Evolutionary conservation across 176 grass and related monocot genomes (phyloP).

Genomic region (Aegilops longissima): DNA sequence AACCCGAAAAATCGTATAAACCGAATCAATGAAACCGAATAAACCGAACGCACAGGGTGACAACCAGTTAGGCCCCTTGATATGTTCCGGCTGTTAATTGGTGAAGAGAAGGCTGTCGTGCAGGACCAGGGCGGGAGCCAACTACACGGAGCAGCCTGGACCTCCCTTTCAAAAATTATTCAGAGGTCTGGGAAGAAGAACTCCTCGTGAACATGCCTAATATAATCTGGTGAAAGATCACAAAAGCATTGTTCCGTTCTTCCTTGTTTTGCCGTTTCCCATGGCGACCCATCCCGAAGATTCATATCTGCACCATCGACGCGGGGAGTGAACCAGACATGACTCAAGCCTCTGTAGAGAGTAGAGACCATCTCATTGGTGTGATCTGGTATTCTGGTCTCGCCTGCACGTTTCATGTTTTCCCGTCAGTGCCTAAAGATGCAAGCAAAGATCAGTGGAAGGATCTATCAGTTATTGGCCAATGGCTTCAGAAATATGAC

Average conservation of each 20-base stretch:
- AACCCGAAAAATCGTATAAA: too few species aligned
- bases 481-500: not conserved
- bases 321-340: not conserved
- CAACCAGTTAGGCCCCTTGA: too few species aligned
- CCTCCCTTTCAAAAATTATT: not conserved
- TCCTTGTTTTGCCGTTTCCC: not conserved
- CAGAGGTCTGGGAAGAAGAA: not conserved
- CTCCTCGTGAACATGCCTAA: not conserved
- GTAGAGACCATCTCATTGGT: not conserved
- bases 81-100: not conserved
- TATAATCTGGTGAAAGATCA: not conserved
- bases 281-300: not conserved
- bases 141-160: not conserved
- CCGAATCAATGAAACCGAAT: too few species aligned
- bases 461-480: not conserved
- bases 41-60: too few species aligned
- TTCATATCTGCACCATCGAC: not conserved
- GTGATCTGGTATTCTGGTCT: not conserved
- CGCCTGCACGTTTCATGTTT: not conserved
- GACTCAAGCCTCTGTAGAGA: not conserved
- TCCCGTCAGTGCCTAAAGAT: conserved; percentile 15
- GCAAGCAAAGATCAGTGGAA: not conserved
- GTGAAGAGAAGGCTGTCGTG: not conserved
- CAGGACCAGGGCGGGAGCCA: conserved; percentile 6
- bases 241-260: too few species aligned